Evolutionary conservation across 345 rosid genomes (phyloP).

Genomic region (Jatropha curcas): DNA sequence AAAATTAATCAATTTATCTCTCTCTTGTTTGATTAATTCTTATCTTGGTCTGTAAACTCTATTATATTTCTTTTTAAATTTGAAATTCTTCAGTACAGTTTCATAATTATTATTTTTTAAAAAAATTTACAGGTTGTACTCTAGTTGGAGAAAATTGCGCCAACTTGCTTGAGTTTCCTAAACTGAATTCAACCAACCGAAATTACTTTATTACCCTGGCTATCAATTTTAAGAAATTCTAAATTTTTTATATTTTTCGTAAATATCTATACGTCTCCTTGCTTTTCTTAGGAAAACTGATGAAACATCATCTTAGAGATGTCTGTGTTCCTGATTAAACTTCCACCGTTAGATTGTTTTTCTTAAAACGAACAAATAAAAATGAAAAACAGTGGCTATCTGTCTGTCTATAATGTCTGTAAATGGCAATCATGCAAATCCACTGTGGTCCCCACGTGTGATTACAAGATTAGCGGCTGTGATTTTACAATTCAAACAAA

Average conservation of each 20-base stretch:
- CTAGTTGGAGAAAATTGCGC: conserved; percentile 19
- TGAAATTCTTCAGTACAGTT: not conserved
- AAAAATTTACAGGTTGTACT: not conserved
- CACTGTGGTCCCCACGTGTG: not conserved
- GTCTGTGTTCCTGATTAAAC: not conserved
- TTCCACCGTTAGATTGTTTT: not conserved
- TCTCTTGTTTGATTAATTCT: too few relatives aligned
- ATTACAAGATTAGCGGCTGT: not conserved
- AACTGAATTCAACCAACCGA: not conserved
- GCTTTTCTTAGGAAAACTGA: not conserved
- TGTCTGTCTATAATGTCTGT: not conserved
- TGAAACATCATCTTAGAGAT: too few relatives aligned
- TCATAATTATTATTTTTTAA: not conserved
- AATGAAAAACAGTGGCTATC: not conserved
- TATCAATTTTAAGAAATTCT: not conserved
- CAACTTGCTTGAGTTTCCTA: conserved; percentile 12
- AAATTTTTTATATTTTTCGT: not conserved
- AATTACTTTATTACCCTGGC: conserved; percentile 1
- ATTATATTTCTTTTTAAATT: not conserved
- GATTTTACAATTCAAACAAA: not conserved
- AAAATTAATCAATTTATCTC: too few relatives aligned
- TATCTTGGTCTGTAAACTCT: too few relatives aligned
- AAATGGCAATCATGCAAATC: not conserved
- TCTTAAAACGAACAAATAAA: too few relatives aligned
- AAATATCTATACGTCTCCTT: conserved; percentile 1